Evolutionary conservation across 2,329 filamentous ascomycete genomes (phyloP), one percentile per base, ranked within the genome.

Genomic region (Purpureocillium takamizusanense): DNA sequence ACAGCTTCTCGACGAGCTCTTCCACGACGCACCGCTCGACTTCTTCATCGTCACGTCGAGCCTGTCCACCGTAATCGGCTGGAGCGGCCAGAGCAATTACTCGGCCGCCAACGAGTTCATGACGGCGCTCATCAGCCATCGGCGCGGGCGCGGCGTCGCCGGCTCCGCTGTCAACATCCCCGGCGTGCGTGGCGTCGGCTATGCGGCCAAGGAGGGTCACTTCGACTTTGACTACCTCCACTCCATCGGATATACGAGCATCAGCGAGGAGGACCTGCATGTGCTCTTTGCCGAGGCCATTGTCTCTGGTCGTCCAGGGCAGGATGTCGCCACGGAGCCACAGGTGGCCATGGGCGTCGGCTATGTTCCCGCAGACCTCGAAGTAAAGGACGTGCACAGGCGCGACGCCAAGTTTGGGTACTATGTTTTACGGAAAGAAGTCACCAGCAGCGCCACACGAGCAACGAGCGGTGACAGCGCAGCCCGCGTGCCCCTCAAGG

Each of bases 21-120:
- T 65, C 18, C 36, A 40, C 6, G 36, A 38, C 21, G 7, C 11
- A 7, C 12, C n/a, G 0, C 48, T 63, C 9, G 60, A 62, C 39
- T 61, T 60, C 44, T 62, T 62, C 42, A 46, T 62, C 21, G 34
- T 57, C 31, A 49, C 62, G 23, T 59, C 54, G 1, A 63, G 60
- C 1, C 31, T 52, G 2, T 44, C 47, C 2, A 42, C 41, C 7
- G 44, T 59, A 3, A 43, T 51, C 7, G 57, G 56, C 1, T 56
- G 55, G 38, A 36, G 39, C 12, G 51, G 48, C 2, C 69, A 74
- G 46, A 46, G 57, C 6, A 69, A 65, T 45, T 74, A 74, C 43
- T 47, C 54, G 2, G 63, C 65, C 0, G 66, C 61, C 1, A 69
- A 69, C 41, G 42, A 46, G 7, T 72, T 59, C 48, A 62, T 71